Evolutionary conservation across 495 filamentous ascomycete genomes (phyloP).

Genomic region (Talaromyces trachyspermus): DNA sequence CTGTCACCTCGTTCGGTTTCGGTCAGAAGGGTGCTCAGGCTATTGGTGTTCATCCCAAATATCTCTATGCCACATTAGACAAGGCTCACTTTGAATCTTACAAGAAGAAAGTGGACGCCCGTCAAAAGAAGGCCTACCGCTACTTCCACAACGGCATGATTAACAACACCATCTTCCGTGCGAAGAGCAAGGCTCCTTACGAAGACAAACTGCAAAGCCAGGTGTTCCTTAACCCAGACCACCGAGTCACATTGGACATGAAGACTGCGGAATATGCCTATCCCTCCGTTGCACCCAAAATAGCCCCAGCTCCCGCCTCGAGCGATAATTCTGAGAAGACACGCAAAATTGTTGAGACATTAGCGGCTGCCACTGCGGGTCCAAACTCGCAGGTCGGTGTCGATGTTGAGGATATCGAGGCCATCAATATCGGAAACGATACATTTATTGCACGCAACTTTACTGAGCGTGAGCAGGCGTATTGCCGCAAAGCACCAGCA

Average conservation of each 20-base stretch:
- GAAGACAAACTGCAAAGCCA: constrained; percentile 74
- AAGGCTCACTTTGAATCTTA: constrained; percentile 74
- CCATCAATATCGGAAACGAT: constrained; percentile 85
- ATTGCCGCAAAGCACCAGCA: constrained; percentile 71
- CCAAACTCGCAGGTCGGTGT: constrained; percentile 81
- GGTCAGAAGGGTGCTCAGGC: constrained; percentile 98
- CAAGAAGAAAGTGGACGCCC: constrained; percentile 75
- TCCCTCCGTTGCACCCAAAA: constrained; percentile 53
- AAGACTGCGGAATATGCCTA: constrained; percentile 73
- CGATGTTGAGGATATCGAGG: constrained; percentile 77
- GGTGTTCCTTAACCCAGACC: constrained; percentile 92
- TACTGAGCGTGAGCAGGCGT: constrained; percentile 69
- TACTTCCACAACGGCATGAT: constrained; percentile 97
- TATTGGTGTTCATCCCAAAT: constrained; percentile 93
- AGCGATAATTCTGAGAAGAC: constrained; percentile 48
- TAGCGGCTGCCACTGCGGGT: constrained; percentile 64
- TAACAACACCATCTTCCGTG: constrained; percentile 94
- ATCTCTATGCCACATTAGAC: constrained; percentile 92
- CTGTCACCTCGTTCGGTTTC: constrained; percentile 97
- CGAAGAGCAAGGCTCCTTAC: constrained; percentile 87
- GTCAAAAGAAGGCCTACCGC: constrained; percentile 97
- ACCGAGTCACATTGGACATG: constrained; percentile 76
- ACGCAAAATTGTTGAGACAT: constrained; percentile 66
- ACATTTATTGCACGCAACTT: constrained; percentile 96
- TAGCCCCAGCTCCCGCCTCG: constrained; percentile 41